phyloP scores from a whole-genome alignment of 768 basidiomycete species.

The Rickenella mellea region DNA sequence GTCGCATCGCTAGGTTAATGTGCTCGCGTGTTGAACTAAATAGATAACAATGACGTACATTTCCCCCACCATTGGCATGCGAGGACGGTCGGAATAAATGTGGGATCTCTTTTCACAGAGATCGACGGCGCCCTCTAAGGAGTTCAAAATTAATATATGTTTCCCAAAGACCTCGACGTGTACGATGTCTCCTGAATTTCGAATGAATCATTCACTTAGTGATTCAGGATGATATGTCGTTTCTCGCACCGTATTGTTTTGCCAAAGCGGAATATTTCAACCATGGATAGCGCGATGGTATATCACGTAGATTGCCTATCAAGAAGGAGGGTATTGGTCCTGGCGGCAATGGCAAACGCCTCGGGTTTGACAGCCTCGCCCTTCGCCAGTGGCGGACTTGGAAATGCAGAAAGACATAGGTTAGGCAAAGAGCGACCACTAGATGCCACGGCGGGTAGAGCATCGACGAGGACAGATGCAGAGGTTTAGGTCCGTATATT shows the following conservation, averaged over 20 bases:
- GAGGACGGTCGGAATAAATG: constrained; percentile 13
- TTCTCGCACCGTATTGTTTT: no score
- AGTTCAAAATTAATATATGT: constrained; percentile 14
- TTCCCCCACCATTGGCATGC: constrained; percentile 10
- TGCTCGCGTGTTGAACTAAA: background rate
- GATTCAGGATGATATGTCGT: no score
- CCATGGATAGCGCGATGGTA: no score
- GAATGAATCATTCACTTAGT: no score
- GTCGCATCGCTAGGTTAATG: constrained; percentile 7
- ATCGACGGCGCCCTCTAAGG: constrained; percentile 9
- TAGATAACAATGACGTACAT: background rate
- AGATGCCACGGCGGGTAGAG: no score
- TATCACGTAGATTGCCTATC: background rate
- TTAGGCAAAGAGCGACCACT: no score
- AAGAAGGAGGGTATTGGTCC: background rate
- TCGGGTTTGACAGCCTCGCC: no score
- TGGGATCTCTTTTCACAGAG: constrained; percentile 10
- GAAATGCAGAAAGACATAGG: no score
- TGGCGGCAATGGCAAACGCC: background rate
- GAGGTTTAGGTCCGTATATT: no score
- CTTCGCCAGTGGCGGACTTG: no score
- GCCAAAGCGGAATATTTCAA: no score
- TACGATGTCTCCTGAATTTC: constrained; percentile 9
- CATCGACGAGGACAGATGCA: no score
- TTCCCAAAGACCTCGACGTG: constrained; percentile 7